phyloP scores from a whole-genome alignment of 2,329 filamentous ascomycete species.

The Torrubiella hemipterigena region DNA sequence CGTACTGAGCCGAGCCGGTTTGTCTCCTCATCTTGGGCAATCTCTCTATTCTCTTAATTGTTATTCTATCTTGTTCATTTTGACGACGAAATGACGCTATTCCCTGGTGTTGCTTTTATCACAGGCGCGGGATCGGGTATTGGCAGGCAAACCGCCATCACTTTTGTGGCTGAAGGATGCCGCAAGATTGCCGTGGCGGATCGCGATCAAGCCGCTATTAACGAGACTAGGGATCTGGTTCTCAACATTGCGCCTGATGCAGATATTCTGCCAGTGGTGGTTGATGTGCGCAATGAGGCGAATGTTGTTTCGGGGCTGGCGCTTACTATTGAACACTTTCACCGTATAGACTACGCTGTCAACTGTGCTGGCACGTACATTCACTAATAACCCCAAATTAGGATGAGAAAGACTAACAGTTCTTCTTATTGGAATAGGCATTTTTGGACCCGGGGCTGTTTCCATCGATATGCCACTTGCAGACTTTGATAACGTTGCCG shows the following conservation, averaged over 20 bases:
- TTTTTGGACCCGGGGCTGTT: conserved; percentile 22
- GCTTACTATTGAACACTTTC: conserved; percentile 18
- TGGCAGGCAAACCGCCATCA: conserved; percentile 26
- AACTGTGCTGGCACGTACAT: conserved; percentile 26
- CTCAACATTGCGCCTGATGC: conserved; percentile 14
- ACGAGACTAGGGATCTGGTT: conserved; percentile 19
- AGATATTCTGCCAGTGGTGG: conserved; percentile 13
- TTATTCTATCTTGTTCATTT: no score
- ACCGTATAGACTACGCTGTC: conserved; percentile 31
- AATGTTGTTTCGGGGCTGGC: conserved; percentile 21
- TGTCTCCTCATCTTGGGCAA: no score
- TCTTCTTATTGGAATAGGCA: conserved; percentile 14
- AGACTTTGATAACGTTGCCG: conserved; percentile 29
- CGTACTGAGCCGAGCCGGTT: no score
- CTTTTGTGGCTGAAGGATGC: conserved; percentile 32
- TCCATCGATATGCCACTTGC: conserved; percentile 20
- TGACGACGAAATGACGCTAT: conserved; percentile 16
- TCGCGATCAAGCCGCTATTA: conserved; percentile 17
- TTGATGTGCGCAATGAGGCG: conserved; percentile 22
- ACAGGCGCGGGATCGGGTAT: conserved; percentile 24
- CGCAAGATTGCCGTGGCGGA: conserved; percentile 27
- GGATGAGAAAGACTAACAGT: neutral
- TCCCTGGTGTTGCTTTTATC: conserved; percentile 17
- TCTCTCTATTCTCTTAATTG: no score
- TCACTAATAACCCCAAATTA: neutral